Evolutionary conservation across 495 filamentous ascomycete genomes (phyloP), one percentile per base, ranked within the genome.

Genomic region (Physcia stellaris): DNA sequence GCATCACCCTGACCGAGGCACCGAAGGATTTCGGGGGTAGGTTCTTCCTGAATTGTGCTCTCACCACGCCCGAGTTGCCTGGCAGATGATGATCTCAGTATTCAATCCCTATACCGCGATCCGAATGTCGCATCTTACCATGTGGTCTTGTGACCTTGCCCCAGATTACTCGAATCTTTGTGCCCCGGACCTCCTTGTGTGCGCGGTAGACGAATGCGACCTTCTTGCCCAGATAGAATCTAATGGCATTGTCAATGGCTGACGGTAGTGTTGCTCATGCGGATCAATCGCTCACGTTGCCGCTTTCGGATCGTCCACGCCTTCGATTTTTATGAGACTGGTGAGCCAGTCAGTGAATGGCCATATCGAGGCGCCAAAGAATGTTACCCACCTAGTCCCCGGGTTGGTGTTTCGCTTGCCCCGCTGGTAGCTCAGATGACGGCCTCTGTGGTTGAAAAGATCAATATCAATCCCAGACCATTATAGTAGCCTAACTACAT

Each of bases 151-250:
- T 94, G 56, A 96, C 76, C 73, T 94, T 96, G 66, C 92, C 92
- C 90, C 92, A 98, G 68, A 96, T 96, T 46, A 95, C 87, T 58
- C 87, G 71, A 63, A 96, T 86, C 76, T 96, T 94, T 60, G 86
- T 85, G 58, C 90, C 90, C 53, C 85, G 83, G 52, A 87, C 70
- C 70, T 93, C 86, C 66, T 74, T 80, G 68, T 82, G 77, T 44
- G 79, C 90, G 50, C 86, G 82, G 72, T 96, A 96, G 63, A 98
- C 86, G 62, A 85, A 96, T 53, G 88, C 88, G 58, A 94, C 75
- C 66, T 81, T 85, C 77, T 98, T 95, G 70, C 90, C 88, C 37
- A 83, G 68, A 68, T 86, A 87, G 73, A 87, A 88, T 62, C 74
- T 83, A 50, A 33, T n/a, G n/a, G n/a, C n/a, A 32, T 18, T 23